Evolutionary conservation across 768 basidiomycete genomes (phyloP), one percentile per base, ranked within the genome.

Genomic region (Mycena vulgaris): DNA sequence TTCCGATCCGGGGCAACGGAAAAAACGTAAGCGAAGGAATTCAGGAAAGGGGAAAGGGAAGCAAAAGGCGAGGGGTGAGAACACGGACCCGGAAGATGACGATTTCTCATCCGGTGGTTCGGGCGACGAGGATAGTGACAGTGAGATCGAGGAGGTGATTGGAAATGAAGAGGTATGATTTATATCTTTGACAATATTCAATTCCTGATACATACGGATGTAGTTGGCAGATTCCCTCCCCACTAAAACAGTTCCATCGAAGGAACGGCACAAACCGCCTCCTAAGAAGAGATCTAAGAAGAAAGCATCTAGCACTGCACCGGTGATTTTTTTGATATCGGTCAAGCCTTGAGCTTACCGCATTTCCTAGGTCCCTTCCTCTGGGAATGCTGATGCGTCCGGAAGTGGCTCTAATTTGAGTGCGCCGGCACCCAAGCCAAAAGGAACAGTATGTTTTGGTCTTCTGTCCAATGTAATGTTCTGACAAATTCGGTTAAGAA

Each of bases 171-270:
- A 60, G 59, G 59, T 60, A 35, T 7, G 21, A 16, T 31, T 3
- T 13, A 10, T 11, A 14, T 23, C 16, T 3, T 23, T 40, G 42
- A 25, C 9, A 48, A 14, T 59, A n/a, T n/a, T n/a, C n/a, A n/a
- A 23, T 11, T 23, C 4, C 28, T 5, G 19, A n/a, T n/a, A n/a
- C n/a, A n/a, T n/a, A n/a, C n/a, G n/a, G n/a, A n/a, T n/a, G n/a
- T n/a, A 60, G 59, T 10, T 60, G 1, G 59, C 59, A 7, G 45
- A 47, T 2, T 31, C 45, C n/a, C 42, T 60, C 10, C 59, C 59
- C 9, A 48, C 45, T 5, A 48, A 60, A 27, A 33, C 45, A 3
- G 1, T 60, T 9, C 59, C 59, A 5, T 16, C 2, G 16, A 60
- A 60, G 0, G 10, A 28, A 2, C 6, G 11, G 17, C 2, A 3